These are phyloP conservation scores for Monosporozyma yasuniensis DNA, from an alignment of 805 yeast species.

Conservation along the genomic window DNA sequence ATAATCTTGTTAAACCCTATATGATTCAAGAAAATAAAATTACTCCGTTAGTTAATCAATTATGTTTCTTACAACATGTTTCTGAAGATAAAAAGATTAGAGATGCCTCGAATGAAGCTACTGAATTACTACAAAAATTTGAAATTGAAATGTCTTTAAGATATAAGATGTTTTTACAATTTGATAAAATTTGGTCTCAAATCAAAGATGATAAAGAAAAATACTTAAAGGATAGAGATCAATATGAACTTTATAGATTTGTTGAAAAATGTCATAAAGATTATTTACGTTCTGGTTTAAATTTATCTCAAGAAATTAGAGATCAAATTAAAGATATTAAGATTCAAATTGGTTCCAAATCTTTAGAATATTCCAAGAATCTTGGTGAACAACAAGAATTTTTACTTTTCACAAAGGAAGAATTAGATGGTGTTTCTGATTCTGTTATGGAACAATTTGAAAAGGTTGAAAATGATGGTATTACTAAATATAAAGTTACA, in stretches of 20 bases:
- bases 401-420: constrained; percentile 50
- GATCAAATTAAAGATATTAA: constrained; percentile 49
- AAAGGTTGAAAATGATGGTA: constrained; percentile 30
- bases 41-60: constrained; percentile 38
- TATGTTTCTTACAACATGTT: constrained; percentile 67
- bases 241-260: constrained; percentile 48
- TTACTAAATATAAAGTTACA: constrained; percentile 52
- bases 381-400: constrained; percentile 62
- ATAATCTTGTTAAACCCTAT: constrained; percentile 44
- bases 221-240: constrained; percentile 14
- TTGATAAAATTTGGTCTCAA: constrained; percentile 43
- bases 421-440: constrained; percentile 67
- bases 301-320: constrained; percentile 45
- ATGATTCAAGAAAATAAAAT: constrained; percentile 44
- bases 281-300: constrained; percentile 63
- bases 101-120: constrained; percentile 60
- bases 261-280: constrained; percentile 48
- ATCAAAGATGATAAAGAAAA: constrained; percentile 21
- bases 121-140: constrained; percentile 45
- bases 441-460: constrained; percentile 53
- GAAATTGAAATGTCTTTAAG: constrained; percentile 58
- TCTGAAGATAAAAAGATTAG: constrained; percentile 56
- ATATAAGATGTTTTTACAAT: constrained; percentile 53
- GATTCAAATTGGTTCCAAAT: constrained; percentile 48
- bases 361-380: constrained; percentile 53